These are phyloP conservation scores for Saccharomycopsis amapae DNA, from an alignment of 805 yeast species.

Conservation along the genomic window DNA sequence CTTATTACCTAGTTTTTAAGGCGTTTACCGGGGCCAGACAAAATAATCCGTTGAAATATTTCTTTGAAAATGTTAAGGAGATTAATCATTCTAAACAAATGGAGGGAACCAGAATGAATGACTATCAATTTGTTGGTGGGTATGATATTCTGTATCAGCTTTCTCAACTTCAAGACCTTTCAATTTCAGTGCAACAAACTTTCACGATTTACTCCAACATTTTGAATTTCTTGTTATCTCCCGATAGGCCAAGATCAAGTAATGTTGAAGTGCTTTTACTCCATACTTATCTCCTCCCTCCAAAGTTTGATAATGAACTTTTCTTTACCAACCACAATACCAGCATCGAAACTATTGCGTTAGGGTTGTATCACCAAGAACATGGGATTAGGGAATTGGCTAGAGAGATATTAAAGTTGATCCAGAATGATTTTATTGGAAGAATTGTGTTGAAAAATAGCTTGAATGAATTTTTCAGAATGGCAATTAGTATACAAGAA, in stretches of 20 bases:
- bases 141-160: not conserved
- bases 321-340: conserved; percentile 29
- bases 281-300: no score
- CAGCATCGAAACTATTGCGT: conserved; percentile 36
- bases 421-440: conserved; percentile 9
- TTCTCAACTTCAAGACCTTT: not conserved
- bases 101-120: no score
- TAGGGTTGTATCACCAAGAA: conserved; percentile 37
- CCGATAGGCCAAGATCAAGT: no score
- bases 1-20: no score
- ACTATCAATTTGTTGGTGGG: no score
- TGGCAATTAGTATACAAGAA: conserved; percentile 9
- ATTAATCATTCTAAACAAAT: no score
- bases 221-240: no score
- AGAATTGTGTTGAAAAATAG: conserved; percentile 6
- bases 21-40: no score
- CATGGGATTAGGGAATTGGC: conserved; percentile 19
- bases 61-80: no score
- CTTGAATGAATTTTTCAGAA: conserved; percentile 12
- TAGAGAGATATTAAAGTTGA: not conserved
- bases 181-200: not conserved
- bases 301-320: no score
- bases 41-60: no score
- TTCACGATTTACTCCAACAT: not conserved
- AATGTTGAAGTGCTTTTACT: no score